phyloP scores from a whole-genome alignment of 75 land plant species.

The Pinus tabuliformis region DNA sequence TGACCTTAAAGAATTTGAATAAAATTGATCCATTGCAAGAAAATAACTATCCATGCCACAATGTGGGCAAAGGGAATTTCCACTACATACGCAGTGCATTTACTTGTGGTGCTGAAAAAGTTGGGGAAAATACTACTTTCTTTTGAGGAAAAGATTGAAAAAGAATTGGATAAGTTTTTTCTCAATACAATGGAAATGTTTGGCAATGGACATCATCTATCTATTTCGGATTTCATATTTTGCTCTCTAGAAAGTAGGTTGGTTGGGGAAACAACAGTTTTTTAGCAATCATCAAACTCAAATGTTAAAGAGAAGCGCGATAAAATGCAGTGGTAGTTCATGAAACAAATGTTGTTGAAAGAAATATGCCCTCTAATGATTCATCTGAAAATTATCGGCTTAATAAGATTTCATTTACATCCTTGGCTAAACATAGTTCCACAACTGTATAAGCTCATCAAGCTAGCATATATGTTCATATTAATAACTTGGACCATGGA shows the following conservation, averaged over 20 bases:
- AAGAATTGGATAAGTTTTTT: no score
- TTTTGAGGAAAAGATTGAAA: no score
- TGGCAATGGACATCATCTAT: conserved; percentile 43
- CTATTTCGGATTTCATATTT: conserved; percentile 48
- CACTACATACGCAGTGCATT: no score
- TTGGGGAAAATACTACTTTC: no score
- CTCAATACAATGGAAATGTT: no score
- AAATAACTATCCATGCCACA: conserved; percentile 87
- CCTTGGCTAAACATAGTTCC: background rate
- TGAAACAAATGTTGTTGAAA: no score
- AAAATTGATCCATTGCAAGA: conserved; percentile 85
- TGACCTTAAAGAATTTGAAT: conserved; percentile 64
- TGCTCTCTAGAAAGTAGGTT: no score
- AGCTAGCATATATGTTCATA: background rate
- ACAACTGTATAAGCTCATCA: background rate
- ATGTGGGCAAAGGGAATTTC: conserved; percentile 68
- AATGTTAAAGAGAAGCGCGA: background rate
- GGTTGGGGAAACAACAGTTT: background rate
- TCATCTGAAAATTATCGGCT: background rate
- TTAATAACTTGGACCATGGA: background rate
- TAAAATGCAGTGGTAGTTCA: background rate
- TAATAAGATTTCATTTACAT: background rate
- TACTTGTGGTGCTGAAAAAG: no score
- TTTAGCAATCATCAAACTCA: background rate
- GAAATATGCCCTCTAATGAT: background rate